Evolutionary conservation across 495 filamentous ascomycete species (phyloP), one percentile per base, ranked within the genome.

Genomic region (Aspergillus kassunensis): DNA sequence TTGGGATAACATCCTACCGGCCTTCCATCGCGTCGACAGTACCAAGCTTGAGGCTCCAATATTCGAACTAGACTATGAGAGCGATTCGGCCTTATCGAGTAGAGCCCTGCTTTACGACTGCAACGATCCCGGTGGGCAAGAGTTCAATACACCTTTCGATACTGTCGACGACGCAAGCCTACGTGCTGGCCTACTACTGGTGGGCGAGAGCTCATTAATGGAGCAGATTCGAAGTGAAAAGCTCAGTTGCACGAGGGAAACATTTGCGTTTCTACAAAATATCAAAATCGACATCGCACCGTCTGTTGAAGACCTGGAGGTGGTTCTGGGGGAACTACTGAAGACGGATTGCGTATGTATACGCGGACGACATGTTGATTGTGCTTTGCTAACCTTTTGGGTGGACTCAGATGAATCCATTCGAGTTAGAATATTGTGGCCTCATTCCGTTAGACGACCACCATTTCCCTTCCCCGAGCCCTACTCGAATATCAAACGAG

Each of bases 41-140:
- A 39, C 80, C 15, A 83, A 79, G 53, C 12, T 83, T 2, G 80
- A 86, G 13, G 29, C 60, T 1, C 80, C 82, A 0, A 50, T 79
- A 0, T 72, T 87, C 8, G 59, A 56, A 8, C 76, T 64, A 16
- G 76, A 82, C 53, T 67, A 75, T 49, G 74, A 76, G 4, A 57
- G 59, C 9, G 77, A 83, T 49, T 67, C 69, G 30, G 59, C 23
- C 2, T 43, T 41, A 18, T 23, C 24, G 2, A 43, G 10, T 9
- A 23, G 19, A 0, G 36, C 42, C 31, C 15, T 50, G 13, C 29
- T 11, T 30, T 59, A 53, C 41, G 13, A 19, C 10, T 33, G 24
- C 6, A 6, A 34, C 8, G 49, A 43, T 0, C 16, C 37, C 79
- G 79, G 15, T 52, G 74, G 75, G 83, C 43, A 62, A 36, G 13